Base-by-base conservation (phyloP, 441 rosid species). In the Populus hybrid region DNA sequence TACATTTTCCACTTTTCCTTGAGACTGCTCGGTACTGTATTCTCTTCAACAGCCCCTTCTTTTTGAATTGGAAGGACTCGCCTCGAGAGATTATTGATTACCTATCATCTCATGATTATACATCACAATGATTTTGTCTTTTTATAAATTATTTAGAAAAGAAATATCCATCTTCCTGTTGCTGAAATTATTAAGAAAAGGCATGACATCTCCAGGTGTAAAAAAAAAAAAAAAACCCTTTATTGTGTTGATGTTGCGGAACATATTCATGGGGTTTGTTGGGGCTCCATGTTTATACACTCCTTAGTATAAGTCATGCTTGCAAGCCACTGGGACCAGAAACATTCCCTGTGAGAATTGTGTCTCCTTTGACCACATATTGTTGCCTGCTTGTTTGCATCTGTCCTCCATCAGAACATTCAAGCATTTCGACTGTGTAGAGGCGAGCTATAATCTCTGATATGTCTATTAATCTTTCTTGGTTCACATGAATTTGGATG, bases 101-200 rank as follows among this genome's bases (percentile, higher is more conserved):
- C 74, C 72, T 81, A 73, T 75, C 80, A 73, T 76, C 79, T 77
- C 81, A 89, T 88, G 78, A 87, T 84, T 83, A 81, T 72, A 71
- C 72, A 72, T 53, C 84, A 83, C 79, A 80, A 87, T 88, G 87
- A 77, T 71, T 85, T 88, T 87, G 81, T 86, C 88, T 82, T 83
- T 50, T 70, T 74, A 79, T 65, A 72, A 81, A 80, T 64, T 74
- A 71, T 32, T 4, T 72, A 74, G 38, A 57, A 40, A 21, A 75
- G 74, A 53, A 26, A 40, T 70, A 77, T 26, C 53, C 76, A 78
- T 72, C 85, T 61, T 78, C n/a, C 53, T 40, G 16, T 50, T 70
- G 73, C 74, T 80, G 72, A 57, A 67, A 78, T 72, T 61, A 84
- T 82, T 75, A 21, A 82, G 69, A 75, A 38, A 81, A 82, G 40